Evolutionary conservation across 371 early-diverging fungal species (phyloP).

Genomic region (Ordospora colligata): DNA sequence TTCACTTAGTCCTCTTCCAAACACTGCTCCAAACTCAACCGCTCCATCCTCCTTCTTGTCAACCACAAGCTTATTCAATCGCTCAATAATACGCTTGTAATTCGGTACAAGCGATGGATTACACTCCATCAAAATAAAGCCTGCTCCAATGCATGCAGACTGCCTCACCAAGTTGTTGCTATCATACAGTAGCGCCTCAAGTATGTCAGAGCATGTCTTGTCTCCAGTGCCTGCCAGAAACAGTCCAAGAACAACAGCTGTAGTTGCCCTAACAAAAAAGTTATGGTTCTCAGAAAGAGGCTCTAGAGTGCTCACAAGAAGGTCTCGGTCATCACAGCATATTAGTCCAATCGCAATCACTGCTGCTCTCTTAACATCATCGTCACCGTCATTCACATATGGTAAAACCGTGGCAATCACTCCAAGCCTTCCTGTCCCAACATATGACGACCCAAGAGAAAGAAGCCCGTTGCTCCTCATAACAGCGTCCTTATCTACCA

Average conservation of each 20-base stretch:
- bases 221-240: conserved; percentile 86
- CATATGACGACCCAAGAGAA: conserved; percentile 86
- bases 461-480: conserved; percentile 86
- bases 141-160: conserved; percentile 86
- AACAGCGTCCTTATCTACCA: conserved; percentile 79
- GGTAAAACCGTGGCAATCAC: conserved; percentile 74
- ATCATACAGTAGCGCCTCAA: conserved; percentile 93
- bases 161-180: conserved; percentile 90
- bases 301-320: conserved; percentile 87
- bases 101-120: conserved; percentile 70
- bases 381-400: conserved; percentile 88
- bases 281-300: conserved; percentile 89
- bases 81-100: conserved; percentile 66
- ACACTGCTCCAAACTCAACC: conserved; percentile 88
- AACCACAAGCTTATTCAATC: conserved; percentile 73
- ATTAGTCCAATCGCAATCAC: conserved; percentile 91
- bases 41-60: conserved; percentile 82
- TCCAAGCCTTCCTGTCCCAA: conserved; percentile 85
- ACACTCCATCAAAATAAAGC: conserved; percentile 90
- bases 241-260: conserved; percentile 88
- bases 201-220: conserved; percentile 67
- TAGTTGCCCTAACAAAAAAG: conserved; percentile 90
- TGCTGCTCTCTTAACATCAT: conserved; percentile 92
- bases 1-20: conserved; percentile 91
- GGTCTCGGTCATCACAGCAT: conserved; percentile 72